Percentiles rank a stretch among this genome's conserved stretches.
phyloP scores from a whole-genome alignment of 257 asterid genomes.

The Solanum paucissectum region DNA sequence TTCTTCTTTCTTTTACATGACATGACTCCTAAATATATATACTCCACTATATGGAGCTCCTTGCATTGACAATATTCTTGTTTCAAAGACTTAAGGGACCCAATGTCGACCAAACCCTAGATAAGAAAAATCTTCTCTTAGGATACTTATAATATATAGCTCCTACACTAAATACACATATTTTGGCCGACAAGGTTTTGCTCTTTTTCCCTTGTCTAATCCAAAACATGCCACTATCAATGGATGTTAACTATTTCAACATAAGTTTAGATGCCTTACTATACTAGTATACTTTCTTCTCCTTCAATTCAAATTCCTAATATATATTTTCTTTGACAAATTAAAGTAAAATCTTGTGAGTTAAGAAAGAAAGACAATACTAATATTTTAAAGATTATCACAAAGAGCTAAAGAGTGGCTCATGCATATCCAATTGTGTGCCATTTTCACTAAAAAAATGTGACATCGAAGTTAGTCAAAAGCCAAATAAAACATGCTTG shows the following conservation, averaged over 20 bases:
- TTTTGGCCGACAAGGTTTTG: conserved; percentile 41
- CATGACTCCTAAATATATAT: conserved; percentile 6
- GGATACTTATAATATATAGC: background rate
- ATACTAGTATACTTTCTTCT: background rate
- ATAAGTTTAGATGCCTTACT: conserved; percentile 12
- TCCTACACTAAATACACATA: background rate
- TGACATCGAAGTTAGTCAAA: background rate
- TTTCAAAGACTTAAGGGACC: conserved; percentile 6
- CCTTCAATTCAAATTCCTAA: background rate
- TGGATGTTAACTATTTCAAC: conserved; percentile 23
- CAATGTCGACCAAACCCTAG: conserved; percentile 24
- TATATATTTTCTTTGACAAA: background rate
- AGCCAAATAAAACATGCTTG: background rate
- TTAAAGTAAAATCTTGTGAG: background rate
- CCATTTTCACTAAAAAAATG: background rate
- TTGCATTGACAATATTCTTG: conserved; percentile 2
- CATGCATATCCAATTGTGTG: background rate
- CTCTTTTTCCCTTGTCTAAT: conserved; percentile 19
- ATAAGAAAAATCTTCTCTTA: background rate
- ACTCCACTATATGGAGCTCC: conserved; percentile 2
- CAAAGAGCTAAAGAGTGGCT: background rate
- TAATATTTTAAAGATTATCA: background rate
- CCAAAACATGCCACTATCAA: conserved; percentile 28
- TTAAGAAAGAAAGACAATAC: background rate
- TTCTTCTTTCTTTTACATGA: background rate